Conservation (phyloP, 1,139 yeast genomes). For the Scheffersomyces illinoinensis region DNA sequence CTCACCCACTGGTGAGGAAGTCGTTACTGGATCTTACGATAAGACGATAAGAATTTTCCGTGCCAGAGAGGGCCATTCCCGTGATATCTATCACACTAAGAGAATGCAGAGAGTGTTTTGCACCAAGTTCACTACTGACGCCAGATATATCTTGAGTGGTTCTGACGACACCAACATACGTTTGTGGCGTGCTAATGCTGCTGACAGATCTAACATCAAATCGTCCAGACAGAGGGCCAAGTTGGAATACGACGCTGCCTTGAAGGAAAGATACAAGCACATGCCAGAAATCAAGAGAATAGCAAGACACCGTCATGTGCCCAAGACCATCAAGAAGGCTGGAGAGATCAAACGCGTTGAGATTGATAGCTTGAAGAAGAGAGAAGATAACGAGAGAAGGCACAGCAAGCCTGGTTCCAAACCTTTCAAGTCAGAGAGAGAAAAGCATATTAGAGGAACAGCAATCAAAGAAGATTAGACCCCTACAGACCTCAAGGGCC, state of each 20-base stretch:
- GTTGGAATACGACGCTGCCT: constrained; percentile 85
- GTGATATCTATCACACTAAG: constrained; percentile 94
- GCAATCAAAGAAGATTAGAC: constrained; percentile 53
- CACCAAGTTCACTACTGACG: constrained; percentile 82
- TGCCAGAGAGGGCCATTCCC: constrained; percentile 80
- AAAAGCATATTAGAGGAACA: constrained; percentile 81
- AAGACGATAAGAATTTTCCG: constrained; percentile 83
- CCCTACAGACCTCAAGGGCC: neutral
- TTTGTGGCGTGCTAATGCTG: constrained; percentile 86
- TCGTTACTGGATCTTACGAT: constrained; percentile 95
- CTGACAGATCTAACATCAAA: constrained; percentile 79
- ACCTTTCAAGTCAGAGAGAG: constrained; percentile 69
- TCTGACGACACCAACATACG: constrained; percentile 96
- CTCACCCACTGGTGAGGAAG: constrained; percentile 94
- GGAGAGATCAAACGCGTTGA: constrained; percentile 81
- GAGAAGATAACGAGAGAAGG: constrained; percentile 79
- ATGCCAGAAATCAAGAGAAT: constrained; percentile 97
- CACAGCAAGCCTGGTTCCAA: constrained; percentile 72
- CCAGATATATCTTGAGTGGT: constrained; percentile 83
- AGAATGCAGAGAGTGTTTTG: constrained; percentile 95
- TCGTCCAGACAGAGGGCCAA: constrained; percentile 79
- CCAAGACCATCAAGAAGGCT: constrained; percentile 83
- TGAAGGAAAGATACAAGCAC: constrained; percentile 88
- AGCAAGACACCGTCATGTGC: constrained; percentile 88
- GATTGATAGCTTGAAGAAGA: constrained; percentile 67